Evolutionary conservation across 139 green algal genomes (phyloP).

Genomic region (Coccomyxa sp.): DNA sequence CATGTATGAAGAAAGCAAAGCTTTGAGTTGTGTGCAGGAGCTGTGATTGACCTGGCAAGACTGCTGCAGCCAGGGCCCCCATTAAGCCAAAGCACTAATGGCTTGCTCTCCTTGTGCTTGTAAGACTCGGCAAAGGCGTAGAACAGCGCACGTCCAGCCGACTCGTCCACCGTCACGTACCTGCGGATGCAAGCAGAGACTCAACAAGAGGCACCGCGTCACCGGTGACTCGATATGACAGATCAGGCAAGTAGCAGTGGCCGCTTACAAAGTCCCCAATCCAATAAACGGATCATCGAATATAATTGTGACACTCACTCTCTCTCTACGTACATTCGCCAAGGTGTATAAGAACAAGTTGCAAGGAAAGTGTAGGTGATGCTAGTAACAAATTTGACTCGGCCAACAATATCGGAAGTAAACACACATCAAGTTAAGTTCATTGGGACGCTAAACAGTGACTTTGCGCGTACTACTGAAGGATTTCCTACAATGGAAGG

Average conservation of each 20-base stretch:
- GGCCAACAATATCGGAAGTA: too few relatives aligned
- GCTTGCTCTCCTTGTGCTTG: slow-evolving; percentile 11
- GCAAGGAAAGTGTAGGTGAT: too few relatives aligned
- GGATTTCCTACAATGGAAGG: too few relatives aligned
- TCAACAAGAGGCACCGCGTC: neutral
- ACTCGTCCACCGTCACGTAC: slow-evolving; percentile 76
- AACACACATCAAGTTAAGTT: too few relatives aligned
- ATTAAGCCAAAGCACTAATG: slow-evolving; percentile 79
- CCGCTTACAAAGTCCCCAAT: too few relatives aligned
- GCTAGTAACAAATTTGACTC: too few relatives aligned
- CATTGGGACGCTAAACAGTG: too few relatives aligned
- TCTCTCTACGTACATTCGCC: neutral
- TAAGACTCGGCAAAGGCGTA: slow-evolving; percentile 58
- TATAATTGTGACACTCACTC: neutral
- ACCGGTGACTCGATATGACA: neutral
- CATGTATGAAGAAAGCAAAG: too few relatives aligned
- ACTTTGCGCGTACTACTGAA: too few relatives aligned
- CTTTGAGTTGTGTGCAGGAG: neutral
- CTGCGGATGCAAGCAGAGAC: neutral
- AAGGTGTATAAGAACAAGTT: neutral
- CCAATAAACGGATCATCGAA: neutral
- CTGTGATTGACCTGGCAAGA: slow-evolving; percentile 6
- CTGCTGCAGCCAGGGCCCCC: slow-evolving; percentile 29
- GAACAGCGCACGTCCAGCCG: slow-evolving; percentile 62
- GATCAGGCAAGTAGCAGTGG: neutral